A percentile compares a stretch with the other conserved stretches of the same genome.
Evolutionary conservation across 2,329 filamentous ascomycete genomes (phyloP).

Genomic region (Endoconidiophora polonica): DNA sequence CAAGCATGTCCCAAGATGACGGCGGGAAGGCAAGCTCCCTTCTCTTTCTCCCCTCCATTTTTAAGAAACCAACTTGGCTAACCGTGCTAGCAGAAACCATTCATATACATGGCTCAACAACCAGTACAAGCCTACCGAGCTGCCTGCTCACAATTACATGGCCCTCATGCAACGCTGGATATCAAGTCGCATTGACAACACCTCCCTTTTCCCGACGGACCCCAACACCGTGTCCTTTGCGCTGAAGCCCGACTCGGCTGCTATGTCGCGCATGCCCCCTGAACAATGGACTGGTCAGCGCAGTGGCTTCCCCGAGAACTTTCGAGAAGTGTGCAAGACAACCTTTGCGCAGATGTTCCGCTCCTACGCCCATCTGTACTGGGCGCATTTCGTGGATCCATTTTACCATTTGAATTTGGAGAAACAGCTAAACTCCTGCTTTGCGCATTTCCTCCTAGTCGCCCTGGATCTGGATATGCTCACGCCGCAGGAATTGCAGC

Average conservation of each 20-base stretch:
- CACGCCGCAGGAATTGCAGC: conserved; percentile 61
- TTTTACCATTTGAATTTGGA: conserved; percentile 54
- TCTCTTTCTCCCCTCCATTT: background rate
- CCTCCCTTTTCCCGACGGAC: conserved; percentile 62
- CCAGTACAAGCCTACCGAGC: conserved; percentile 57
- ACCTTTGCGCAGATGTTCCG: conserved; percentile 84
- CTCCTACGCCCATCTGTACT: conserved; percentile 79
- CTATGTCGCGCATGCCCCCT: conserved; percentile 26
- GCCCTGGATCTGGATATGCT: conserved; percentile 53
- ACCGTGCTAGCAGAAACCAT: conserved; percentile 37
- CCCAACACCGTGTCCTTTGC: conserved; percentile 40
- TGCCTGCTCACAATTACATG: conserved; percentile 69
- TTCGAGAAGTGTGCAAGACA: conserved; percentile 60
- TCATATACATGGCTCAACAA: conserved; percentile 77
- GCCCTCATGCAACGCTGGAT: conserved; percentile 78
- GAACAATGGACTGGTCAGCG: conserved; percentile 62
- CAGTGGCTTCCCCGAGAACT: conserved; percentile 64
- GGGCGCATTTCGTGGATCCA: conserved; percentile 61
- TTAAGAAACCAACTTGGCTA: background rate
- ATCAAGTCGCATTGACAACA: conserved; percentile 64
- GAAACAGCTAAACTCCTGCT: conserved; percentile 56
- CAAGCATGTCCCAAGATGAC: conserved; percentile 71
- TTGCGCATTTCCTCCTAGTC: conserved; percentile 53
- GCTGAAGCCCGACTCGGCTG: conserved; percentile 31
- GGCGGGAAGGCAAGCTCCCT: conserved; percentile 52